These are phyloP conservation scores for Colletotrichum incanum DNA, from an alignment of 2,329 filamentous ascomycete species.

Conservation along the genomic window DNA sequence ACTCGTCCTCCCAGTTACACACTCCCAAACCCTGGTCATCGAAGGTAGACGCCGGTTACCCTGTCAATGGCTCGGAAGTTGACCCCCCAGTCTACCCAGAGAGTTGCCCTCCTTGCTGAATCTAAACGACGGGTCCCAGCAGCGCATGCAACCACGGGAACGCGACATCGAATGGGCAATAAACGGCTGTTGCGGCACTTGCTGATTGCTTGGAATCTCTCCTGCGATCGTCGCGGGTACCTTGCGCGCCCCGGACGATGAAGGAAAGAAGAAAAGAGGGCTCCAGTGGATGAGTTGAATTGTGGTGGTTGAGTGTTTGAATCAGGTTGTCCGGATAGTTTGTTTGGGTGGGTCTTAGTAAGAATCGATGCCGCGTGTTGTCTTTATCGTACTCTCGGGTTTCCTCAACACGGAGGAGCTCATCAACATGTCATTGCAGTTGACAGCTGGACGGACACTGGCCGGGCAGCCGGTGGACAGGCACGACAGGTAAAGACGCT, in stretches of 20 bases:
- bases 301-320: background rate
- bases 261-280: conserved; percentile 4
- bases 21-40: conserved; percentile 1
- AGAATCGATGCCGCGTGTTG: background rate
- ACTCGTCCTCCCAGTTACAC: background rate
- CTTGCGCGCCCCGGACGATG: conserved; percentile 18
- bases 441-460: conserved; percentile 4
- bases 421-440: background rate
- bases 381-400: background rate
- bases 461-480: background rate
- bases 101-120: conserved; percentile 7
- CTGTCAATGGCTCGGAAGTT: conserved; percentile 37
- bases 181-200: conserved; percentile 38
- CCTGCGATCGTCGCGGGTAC: conserved; percentile 28
- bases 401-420: background rate
- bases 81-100: background rate
- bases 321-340: background rate
- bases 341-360: too few relatives aligned
- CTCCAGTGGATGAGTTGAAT: too few relatives aligned
- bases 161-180: conserved; percentile 38
- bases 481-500: background rate
- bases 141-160: conserved; percentile 39
- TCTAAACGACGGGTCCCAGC: conserved; percentile 36
- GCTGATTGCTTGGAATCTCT: conserved; percentile 37
- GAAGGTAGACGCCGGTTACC: conserved; percentile 36